These are phyloP conservation scores for Scheffersomyces illinoinensis DNA, from an alignment of 1,139 yeast species.

Conservation along the genomic window DNA sequence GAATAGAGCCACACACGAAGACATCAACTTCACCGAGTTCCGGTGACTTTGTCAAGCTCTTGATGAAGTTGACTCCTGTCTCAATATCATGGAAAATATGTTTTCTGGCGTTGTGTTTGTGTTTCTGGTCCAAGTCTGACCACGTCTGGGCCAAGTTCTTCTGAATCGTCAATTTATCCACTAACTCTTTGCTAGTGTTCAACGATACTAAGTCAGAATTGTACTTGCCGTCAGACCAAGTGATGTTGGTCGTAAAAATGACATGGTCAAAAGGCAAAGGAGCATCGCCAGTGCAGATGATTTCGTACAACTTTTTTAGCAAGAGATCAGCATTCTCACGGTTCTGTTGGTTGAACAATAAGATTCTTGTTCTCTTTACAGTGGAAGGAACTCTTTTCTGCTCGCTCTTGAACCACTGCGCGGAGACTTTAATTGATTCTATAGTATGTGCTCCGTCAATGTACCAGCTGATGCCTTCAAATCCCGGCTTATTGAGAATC, in stretches of 20 bases:
- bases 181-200: slow-evolving; percentile 71
- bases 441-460: slow-evolving; percentile 96
- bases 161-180: slow-evolving; percentile 82
- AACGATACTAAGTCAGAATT: slow-evolving; percentile 82
- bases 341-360: slow-evolving; percentile 91
- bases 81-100: slow-evolving; percentile 76
- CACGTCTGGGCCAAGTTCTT: slow-evolving; percentile 70
- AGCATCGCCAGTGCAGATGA: slow-evolving; percentile 25
- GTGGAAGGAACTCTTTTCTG: slow-evolving; percentile 5
- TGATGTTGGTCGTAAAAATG: slow-evolving; percentile 86
- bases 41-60: slow-evolving; percentile 36
- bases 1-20: slow-evolving; percentile 92
- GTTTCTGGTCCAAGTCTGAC: slow-evolving; percentile 51
- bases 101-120: slow-evolving; percentile 32
- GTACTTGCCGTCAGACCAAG: slow-evolving; percentile 83
- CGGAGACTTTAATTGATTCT: slow-evolving; percentile 80
- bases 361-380: slow-evolving; percentile 34
- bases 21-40: slow-evolving; percentile 55
- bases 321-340: slow-evolving; percentile 74
- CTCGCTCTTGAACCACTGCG: slow-evolving; percentile 67
- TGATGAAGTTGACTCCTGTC: slow-evolving; percentile 59
- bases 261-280: slow-evolving; percentile 63
- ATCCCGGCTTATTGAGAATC: slow-evolving; percentile 42
- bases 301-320: slow-evolving; percentile 52
- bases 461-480: slow-evolving; percentile 63